Conservation (phyloP, 805 yeast species). For the Teunomyces kruisii region DNA sequence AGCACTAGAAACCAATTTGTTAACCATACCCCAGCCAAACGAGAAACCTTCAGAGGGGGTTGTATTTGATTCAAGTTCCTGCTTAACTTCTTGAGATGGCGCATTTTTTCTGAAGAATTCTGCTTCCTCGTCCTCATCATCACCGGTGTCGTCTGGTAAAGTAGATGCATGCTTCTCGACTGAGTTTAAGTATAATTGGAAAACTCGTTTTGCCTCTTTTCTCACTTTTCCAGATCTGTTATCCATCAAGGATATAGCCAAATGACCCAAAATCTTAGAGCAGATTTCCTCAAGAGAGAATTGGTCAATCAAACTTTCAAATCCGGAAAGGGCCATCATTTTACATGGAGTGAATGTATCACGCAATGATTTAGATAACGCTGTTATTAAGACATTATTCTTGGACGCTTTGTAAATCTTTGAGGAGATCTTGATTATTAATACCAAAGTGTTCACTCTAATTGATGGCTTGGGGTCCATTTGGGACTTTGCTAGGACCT, state of each 20-base stretch:
- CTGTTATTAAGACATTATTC: constrained; percentile 79
- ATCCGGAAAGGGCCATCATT: constrained; percentile 72
- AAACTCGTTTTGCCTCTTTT: constrained; percentile 64
- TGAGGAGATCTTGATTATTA: constrained; percentile 64
- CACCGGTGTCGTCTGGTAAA: constrained; percentile 34
- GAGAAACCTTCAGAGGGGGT: constrained; percentile 12
- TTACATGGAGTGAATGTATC: constrained; percentile 79
- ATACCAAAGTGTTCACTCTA: constrained; percentile 71
- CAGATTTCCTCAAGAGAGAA: constrained; percentile 78
- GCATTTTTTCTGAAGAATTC: constrained; percentile 33
- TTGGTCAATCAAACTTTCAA: constrained; percentile 59
- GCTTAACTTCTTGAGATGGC: constrained; percentile 8
- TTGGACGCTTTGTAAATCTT: constrained; percentile 55
- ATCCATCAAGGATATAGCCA: constrained; percentile 84
- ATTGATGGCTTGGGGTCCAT: constrained; percentile 74
- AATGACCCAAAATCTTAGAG: constrained; percentile 75
- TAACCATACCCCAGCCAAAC: constrained; percentile 40
- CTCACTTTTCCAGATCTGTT: constrained; percentile 64
- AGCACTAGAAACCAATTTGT: constrained; percentile 31
- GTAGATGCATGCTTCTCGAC: constrained; percentile 39
- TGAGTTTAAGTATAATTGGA: constrained; percentile 52
- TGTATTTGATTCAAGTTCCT: constrained; percentile 4
- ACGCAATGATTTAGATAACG: constrained; percentile 76
- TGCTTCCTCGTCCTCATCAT: constrained; percentile 39
- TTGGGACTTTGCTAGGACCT: constrained; percentile 80